A percentile compares a stretch with the other conserved stretches of the same genome.
These are phyloP conservation scores for Tuber magnatum DNA, from an alignment of 495 filamentous ascomycete genomes.

Conservation along the genomic window DNA sequence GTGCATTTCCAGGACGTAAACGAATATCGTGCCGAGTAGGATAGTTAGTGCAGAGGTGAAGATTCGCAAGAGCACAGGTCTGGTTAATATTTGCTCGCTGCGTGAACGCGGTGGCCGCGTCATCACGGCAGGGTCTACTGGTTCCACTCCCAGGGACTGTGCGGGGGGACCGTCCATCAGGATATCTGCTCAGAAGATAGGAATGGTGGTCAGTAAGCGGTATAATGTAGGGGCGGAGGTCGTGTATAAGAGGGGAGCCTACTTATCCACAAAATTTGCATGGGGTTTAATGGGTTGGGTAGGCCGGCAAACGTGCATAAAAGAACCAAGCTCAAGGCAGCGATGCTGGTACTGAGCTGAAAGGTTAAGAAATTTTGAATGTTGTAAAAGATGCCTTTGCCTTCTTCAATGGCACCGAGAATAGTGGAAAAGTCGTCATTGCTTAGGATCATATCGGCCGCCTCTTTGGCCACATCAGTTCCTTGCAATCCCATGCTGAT, in stretches of 20 bases:
- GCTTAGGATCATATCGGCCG: constrained; percentile 98
- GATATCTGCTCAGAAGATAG: constrained; percentile 59
- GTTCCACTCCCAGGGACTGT: constrained; percentile 93
- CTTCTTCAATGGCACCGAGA: constrained; percentile 90
- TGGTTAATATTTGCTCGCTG: constrained; percentile 78
- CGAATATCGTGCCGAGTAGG: constrained; percentile 80
- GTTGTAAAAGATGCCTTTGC: constrained; percentile 98
- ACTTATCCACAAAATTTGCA: constrained; percentile 99
- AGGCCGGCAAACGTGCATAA: constrained; percentile 86
- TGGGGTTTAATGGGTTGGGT: constrained; percentile 90
- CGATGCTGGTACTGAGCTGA: constrained; percentile 93
- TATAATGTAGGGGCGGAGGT: constrained; percentile 1
- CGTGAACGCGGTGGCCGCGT: constrained; percentile 76
- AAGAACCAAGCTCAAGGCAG: constrained; percentile 82
- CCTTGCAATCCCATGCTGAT: constrained; percentile 94
- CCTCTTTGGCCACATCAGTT: constrained; percentile 97
- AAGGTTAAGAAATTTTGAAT: constrained; percentile 99
- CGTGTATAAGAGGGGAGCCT: constrained; percentile 36
- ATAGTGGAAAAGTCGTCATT: constrained; percentile 99
- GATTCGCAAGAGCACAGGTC: constrained; percentile 69
- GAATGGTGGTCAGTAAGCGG: constrained; percentile 3
- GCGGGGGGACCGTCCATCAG: constrained; percentile 98
- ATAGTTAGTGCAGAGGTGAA: constrained; percentile 82
- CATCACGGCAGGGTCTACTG: constrained; percentile 92
- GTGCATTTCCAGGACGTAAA: constrained; percentile 85